Conservation (phyloP, 192 early-diverging fungal genomes). For the Coemansia sp. region DNA sequence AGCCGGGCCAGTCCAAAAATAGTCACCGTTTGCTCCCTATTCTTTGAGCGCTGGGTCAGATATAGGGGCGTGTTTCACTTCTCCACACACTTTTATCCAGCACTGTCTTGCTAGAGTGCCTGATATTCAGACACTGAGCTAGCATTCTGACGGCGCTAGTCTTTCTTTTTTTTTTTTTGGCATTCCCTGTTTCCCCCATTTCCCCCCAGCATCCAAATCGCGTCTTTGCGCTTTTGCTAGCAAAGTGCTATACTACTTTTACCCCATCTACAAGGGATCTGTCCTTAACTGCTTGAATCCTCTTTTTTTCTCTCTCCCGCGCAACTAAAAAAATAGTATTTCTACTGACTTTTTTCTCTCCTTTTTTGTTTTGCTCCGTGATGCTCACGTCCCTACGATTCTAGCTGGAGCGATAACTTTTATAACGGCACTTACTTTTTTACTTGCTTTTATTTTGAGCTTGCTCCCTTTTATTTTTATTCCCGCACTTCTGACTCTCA, state of each 20-base stretch:
- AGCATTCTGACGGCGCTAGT: background rate
- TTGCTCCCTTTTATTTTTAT: background rate
- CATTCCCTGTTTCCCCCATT: background rate
- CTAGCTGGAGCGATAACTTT: slow-evolving; percentile 2
- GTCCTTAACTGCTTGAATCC: background rate
- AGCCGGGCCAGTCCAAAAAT: background rate
- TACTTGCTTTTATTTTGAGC: background rate
- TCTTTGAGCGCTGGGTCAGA: background rate
- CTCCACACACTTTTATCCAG: background rate
- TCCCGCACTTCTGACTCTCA: slow-evolving; percentile 3
- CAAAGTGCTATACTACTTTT: slow-evolving; percentile 1
- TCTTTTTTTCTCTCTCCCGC: background rate
- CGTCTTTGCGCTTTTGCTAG: background rate
- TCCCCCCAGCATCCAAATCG: background rate
- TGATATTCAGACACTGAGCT: slow-evolving; percentile 1
- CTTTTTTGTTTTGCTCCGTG: background rate
- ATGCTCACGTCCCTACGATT: background rate
- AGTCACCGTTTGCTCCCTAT: background rate
- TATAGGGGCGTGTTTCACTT: slow-evolving; percentile 2
- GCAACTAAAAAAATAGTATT: slow-evolving; percentile 7
- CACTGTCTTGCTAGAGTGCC: background rate
- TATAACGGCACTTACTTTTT: slow-evolving; percentile 9
- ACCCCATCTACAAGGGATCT: background rate
- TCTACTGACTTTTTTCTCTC: background rate
- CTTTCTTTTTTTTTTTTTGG: background rate